Percentiles rank a stretch among this genome's conserved stretches.
Evolutionary conservation across 345 rosid species (phyloP).

Genomic region (Alliaria petiolata): DNA sequence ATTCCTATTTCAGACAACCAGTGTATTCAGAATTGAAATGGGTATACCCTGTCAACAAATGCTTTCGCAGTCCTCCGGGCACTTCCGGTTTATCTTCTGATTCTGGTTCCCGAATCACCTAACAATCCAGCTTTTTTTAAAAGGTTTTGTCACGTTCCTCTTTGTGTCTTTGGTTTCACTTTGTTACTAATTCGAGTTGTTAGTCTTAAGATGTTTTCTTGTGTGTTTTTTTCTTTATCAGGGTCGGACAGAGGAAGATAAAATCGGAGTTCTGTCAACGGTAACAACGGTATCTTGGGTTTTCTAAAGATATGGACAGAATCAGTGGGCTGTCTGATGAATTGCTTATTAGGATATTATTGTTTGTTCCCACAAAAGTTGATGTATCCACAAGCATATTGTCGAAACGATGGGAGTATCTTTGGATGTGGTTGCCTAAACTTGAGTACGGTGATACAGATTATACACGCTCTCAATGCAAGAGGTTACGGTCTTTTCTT

Average conservation of each 20-base stretch:
- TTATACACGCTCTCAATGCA: background rate
- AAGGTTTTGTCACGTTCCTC: background rate
- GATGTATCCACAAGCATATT: constrained; percentile 8
- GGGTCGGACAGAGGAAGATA: background rate
- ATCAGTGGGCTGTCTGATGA: background rate
- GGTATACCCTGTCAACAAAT: background rate
- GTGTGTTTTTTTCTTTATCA: background rate
- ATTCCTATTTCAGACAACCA: too few relatives aligned
- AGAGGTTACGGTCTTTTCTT: background rate
- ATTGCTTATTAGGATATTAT: background rate
- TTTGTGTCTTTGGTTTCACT: background rate
- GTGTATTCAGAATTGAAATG: too few relatives aligned
- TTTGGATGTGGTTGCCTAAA: constrained; percentile 19
- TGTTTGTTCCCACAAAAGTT: background rate
- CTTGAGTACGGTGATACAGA: background rate
- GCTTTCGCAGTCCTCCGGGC: background rate
- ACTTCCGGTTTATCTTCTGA: background rate
- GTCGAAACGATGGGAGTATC: constrained; percentile 15
- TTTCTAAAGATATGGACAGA: background rate
- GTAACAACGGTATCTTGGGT: background rate
- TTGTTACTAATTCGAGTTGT: background rate
- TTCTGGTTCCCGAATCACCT: background rate
- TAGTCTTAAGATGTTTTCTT: background rate
- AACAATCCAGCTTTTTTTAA: background rate
- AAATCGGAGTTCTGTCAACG: background rate